A percentile compares a stretch with the other conserved stretches of the same genome.
phyloP scores from a whole-genome alignment of 768 basidiomycete species.

The Tricholoma sp. region DNA sequence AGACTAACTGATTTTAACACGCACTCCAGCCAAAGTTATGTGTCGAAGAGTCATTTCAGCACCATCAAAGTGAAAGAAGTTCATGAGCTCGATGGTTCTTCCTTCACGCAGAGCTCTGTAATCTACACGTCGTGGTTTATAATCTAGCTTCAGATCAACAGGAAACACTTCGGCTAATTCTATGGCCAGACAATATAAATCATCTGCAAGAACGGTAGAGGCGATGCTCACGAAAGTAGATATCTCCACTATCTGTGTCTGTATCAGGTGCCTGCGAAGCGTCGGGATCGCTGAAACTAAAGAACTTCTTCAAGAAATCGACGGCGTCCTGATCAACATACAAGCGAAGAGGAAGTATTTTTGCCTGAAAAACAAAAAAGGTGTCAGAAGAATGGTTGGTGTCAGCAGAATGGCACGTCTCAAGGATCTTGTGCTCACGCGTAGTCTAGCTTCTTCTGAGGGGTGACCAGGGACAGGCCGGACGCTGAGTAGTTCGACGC shows the following conservation, averaged over 20 bases:
- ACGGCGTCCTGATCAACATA: constrained; percentile 99
- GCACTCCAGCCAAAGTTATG: constrained; percentile 84
- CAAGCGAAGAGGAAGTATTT: constrained; percentile 82
- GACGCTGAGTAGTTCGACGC: constrained; percentile 71
- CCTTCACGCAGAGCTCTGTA: constrained; percentile 88
- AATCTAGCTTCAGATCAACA: constrained; percentile 92
- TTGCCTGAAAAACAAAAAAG: constrained; percentile 51
- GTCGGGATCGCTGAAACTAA: constrained; percentile 73
- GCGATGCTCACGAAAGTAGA: constrained; percentile 64
- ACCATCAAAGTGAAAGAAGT: constrained; percentile 99
- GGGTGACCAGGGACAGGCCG: constrained; percentile 63
- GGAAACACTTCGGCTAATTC: constrained; percentile 96
- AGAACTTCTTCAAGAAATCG: constrained; percentile 96
- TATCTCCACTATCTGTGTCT: constrained; percentile 42
- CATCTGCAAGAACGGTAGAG: neutral
- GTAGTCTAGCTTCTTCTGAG: constrained; percentile 73
- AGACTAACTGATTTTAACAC: constrained; percentile 23
- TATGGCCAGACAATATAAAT: constrained; percentile 21
- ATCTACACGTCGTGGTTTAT: constrained; percentile 96
- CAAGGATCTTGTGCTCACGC: constrained; percentile 43
- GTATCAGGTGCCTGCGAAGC: constrained; percentile 26
- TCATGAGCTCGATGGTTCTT: constrained; percentile 95
- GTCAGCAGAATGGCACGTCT: neutral
- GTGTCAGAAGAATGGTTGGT: too few relatives aligned
- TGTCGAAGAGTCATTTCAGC: constrained; percentile 97